Conservation (phyloP, 345 rosid species). For the Salix arbutifolia region DNA sequence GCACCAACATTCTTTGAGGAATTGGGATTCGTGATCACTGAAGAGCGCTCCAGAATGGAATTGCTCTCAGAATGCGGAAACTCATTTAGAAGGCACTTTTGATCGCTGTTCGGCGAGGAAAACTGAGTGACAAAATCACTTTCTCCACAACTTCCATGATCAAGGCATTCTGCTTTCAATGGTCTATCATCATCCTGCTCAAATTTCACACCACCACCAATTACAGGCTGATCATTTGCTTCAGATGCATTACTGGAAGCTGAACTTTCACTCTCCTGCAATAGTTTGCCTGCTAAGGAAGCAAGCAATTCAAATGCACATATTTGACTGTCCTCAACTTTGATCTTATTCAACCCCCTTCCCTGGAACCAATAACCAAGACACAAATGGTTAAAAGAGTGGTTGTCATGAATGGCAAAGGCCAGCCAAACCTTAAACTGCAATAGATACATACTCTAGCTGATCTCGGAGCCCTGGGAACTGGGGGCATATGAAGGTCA, state of each 20-base stretch:
- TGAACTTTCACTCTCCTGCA: constrained; percentile 77
- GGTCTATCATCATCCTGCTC: constrained; percentile 38
- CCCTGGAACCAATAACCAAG: constrained; percentile 38
- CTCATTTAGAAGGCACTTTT: constrained; percentile 28
- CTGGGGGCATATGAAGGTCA: constrained; percentile 48
- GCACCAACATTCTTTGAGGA: constrained; percentile 20
- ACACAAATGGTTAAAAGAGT: constrained; percentile 16
- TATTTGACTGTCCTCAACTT: constrained; percentile 41
- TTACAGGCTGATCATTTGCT: constrained; percentile 39
- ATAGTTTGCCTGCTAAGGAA: constrained; percentile 75
- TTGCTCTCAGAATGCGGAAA: constrained; percentile 30
- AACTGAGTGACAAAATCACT: constrained; percentile 32
- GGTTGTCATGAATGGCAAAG: constrained; percentile 5
- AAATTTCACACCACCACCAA: constrained; percentile 31
- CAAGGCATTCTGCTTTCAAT: constrained; percentile 39
- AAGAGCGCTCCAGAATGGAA: constrained; percentile 28
- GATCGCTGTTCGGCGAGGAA: constrained; percentile 20
- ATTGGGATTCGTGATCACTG: constrained; percentile 24
- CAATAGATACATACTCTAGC: constrained; percentile 47
- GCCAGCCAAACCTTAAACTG: constrained; percentile 5
- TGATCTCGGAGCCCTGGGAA: constrained; percentile 83
- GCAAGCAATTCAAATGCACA: constrained; percentile 84
- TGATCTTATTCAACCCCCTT: constrained; percentile 41
- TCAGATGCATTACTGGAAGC: constrained; percentile 69
- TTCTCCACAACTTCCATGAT: constrained; percentile 41